phyloP scores from a whole-genome alignment of 495 filamentous ascomycete species.

The Penicillium egyptiacum region DNA sequence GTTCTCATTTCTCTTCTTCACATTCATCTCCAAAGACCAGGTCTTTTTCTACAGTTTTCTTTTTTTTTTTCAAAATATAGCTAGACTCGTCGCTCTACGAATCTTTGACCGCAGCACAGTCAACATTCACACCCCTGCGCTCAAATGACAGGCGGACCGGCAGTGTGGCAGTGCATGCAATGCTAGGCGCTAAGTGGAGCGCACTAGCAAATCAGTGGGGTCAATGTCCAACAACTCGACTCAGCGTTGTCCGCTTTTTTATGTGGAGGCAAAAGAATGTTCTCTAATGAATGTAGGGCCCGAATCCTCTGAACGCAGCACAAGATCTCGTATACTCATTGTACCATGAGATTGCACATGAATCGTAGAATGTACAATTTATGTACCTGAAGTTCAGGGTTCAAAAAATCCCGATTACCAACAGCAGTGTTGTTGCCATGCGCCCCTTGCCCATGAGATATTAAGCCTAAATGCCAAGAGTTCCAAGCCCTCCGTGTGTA shows the following conservation, averaged over 20 bases:
- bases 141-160: constrained; percentile 38
- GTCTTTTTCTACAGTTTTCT: not conserved
- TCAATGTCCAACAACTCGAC: constrained; percentile 27
- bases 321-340: constrained; percentile 5
- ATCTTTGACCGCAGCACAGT: constrained; percentile 3
- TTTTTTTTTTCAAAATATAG: not conserved
- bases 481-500: constrained; percentile 20
- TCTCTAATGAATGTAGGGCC: constrained; percentile 19
- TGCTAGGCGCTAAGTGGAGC: constrained; percentile 31
- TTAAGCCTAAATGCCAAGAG: constrained; percentile 32
- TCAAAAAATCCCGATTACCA: not conserved
- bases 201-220: constrained; percentile 34
- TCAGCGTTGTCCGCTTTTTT: constrained; percentile 25
- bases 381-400: not conserved
- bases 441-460: constrained; percentile 15
- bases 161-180: constrained; percentile 51
- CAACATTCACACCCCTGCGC: constrained; percentile 11
- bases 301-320: constrained; percentile 17
- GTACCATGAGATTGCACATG: not conserved
- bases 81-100: not conserved
- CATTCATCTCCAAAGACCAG: not conserved
- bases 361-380: not conserved
- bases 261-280: constrained; percentile 33
- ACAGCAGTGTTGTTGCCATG: not conserved
- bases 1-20: not conserved